These are phyloP conservation scores for Coemansia sp. DNA, from an alignment of 192 early-diverging fungal species.

Conservation along the genomic window DNA sequence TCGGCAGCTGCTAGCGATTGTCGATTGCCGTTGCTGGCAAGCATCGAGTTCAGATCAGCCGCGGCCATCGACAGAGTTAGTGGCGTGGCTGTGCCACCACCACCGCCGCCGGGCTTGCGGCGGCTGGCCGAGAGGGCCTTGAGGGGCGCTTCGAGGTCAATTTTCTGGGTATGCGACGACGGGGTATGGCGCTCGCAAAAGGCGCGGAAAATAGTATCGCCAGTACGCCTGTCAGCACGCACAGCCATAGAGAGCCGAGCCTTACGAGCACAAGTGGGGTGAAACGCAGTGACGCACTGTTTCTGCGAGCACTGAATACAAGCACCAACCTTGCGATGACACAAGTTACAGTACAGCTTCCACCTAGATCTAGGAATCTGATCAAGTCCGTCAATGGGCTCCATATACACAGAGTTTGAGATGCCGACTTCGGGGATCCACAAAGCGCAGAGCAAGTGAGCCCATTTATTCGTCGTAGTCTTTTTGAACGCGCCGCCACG, in stretches of 20 bases:
- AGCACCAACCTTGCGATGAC: conserved; percentile 78
- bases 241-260: conserved; percentile 89
- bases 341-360: conserved; percentile 87
- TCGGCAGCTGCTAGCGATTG: background rate
- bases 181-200: conserved; percentile 95
- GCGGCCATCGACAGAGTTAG: conserved; percentile 27
- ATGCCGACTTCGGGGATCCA: conserved; percentile 96
- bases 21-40: background rate
- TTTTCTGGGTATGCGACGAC: conserved; percentile 39
- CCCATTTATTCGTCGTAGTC: conserved; percentile 92
- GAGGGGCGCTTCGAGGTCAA: conserved; percentile 42
- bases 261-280: conserved; percentile 89
- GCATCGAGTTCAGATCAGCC: conserved; percentile 21
- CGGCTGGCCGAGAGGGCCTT: conserved; percentile 14
- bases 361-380: conserved; percentile 88
- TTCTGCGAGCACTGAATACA: conserved; percentile 95
- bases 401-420: conserved; percentile 94
- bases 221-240: conserved; percentile 59
- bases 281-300: conserved; percentile 89
- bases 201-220: conserved; percentile 68
- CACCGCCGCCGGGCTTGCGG: conserved; percentile 10
- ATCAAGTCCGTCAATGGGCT: conserved; percentile 93
- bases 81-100: background rate
- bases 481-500: conserved; percentile 97
- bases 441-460: conserved; percentile 91